Evolutionary conservation across 208 protist genomes (phyloP), one percentile per base, ranked within the genome.

Genomic region (Phytomonas sp.): DNA sequence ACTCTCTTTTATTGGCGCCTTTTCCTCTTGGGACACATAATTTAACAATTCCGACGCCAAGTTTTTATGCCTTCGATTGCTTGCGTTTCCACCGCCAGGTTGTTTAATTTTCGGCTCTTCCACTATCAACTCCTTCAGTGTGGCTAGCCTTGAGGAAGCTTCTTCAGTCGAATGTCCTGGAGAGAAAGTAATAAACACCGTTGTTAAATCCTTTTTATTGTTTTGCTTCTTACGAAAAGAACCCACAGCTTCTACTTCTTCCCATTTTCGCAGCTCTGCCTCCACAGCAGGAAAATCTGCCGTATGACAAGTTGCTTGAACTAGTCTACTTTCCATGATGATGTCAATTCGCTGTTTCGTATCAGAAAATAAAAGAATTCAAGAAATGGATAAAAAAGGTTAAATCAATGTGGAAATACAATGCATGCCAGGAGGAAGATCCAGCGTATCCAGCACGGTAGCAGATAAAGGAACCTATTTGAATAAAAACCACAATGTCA

Each of bases 201-300:
- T 92, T 17, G 90, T 96, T 40, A 85, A 56, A 67, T 91, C 82
- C 11, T 76, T 77, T 60, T 91, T 93, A 62, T 87, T 86, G 65
- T 91, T 88, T 29, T 80, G 72, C 72, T 93, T 93, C n/a, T 85
- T 81, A 32, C 87, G 78, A 60, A 96, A 75, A 37, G 87, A 93
- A 4, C 87, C 87, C 56, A 96, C 90, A 13, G 84, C 78, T 51
- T 89, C 81, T n/a, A 95, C 87, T 43, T 84, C 83, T 29, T 80
- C 69, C 87, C 84, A 95, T 53, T 87, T 76, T 32, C 84, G 76
- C 30, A 95, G 68, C 40, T 76, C 62, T 23, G 70, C 71, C 81
- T 95, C 87, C 32, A 95, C 84, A 2, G 72, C 65, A 29, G 81
- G 66, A 71, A 95, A 93, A 11, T 95, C 85, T 5, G 67, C 56